Percentiles rank a stretch among this genome's conserved stretches.
phyloP scores from a whole-genome alignment of 805 yeast species.

The Ogataea trehalophila region DNA sequence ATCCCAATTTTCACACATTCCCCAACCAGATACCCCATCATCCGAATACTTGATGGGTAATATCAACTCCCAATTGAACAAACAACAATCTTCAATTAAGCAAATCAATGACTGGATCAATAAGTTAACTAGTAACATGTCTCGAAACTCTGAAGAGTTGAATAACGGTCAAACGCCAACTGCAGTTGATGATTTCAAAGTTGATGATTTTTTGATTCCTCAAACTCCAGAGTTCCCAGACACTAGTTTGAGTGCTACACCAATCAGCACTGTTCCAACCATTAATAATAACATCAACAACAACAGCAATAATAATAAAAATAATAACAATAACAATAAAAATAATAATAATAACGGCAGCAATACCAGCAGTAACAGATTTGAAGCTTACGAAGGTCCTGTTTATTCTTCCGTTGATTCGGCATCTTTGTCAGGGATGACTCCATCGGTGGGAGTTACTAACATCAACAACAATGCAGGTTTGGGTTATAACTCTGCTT shows the following conservation, averaged over 20 bases:
- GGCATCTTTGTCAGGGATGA: no score
- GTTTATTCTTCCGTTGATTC: no score
- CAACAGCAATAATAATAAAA: no score
- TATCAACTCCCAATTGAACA: slow-evolving; percentile 42
- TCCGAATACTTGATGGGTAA: slow-evolving; percentile 30
- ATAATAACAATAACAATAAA: no score
- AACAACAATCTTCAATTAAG: slow-evolving; percentile 48
- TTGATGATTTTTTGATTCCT: slow-evolving; percentile 29
- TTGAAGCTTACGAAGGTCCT: no score
- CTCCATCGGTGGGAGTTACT: no score
- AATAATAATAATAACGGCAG: no score
- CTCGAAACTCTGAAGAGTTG: slow-evolving; percentile 11
- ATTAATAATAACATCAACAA: slow-evolving; percentile 1
- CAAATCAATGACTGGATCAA: slow-evolving; percentile 56
- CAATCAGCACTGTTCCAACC: not conserved
- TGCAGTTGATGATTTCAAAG: slow-evolving; percentile 30
- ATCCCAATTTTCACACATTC: not conserved
- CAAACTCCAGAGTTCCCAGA: slow-evolving; percentile 23
- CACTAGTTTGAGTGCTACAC: slow-evolving; percentile 6
- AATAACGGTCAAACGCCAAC: slow-evolving; percentile 12
- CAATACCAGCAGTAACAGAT: no score
- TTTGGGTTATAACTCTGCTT: no score
- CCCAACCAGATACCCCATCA: slow-evolving; percentile 9
- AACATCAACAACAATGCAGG: no score
- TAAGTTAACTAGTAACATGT: slow-evolving; percentile 20